Conservation (phyloP, 495 filamentous ascomycete species). For the Penicillium flavigenum region DNA sequence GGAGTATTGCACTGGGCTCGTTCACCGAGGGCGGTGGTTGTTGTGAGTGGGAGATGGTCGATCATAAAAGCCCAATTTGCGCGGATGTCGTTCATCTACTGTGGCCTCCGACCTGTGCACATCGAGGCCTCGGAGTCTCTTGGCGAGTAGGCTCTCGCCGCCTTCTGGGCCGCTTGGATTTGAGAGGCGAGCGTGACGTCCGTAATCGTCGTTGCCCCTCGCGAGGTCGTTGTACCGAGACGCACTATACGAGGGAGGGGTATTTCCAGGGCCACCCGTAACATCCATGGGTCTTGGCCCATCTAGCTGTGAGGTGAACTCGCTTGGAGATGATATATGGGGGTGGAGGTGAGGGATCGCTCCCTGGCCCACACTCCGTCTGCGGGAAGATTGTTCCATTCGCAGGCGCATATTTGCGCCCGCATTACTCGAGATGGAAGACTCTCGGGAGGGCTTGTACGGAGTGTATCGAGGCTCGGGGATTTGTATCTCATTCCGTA, state of each 20-base stretch:
- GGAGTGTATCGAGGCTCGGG: slow-evolving; percentile 84
- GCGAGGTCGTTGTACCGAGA: slow-evolving; percentile 63
- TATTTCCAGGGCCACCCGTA: slow-evolving; percentile 4
- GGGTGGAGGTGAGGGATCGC: slow-evolving; percentile 28
- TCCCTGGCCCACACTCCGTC: slow-evolving; percentile 56
- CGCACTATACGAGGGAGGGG: slow-evolving; percentile 12
- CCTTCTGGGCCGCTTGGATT: slow-evolving; percentile 38
- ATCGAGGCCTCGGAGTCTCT: slow-evolving; percentile 51
- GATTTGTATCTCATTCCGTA: slow-evolving; percentile 85
- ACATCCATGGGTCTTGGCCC: slow-evolving; percentile 27
- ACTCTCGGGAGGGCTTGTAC: slow-evolving; percentile 69
- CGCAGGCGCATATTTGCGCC: slow-evolving; percentile 31
- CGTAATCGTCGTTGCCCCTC: slow-evolving; percentile 67
- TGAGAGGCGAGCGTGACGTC: slow-evolving; percentile 51
- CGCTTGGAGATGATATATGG: slow-evolving; percentile 14
- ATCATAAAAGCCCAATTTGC: slow-evolving; percentile 1
- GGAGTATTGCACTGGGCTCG: not conserved
- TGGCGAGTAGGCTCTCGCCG: slow-evolving; percentile 56
- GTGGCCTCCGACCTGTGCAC: slow-evolving; percentile 35
- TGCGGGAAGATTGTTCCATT: slow-evolving; percentile 55
- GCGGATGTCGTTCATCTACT: slow-evolving; percentile 16
- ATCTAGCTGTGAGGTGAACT: slow-evolving; percentile 26
- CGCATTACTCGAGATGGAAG: slow-evolving; percentile 12
- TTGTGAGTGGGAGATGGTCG: not conserved
- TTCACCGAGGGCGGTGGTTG: slow-evolving; percentile 3